A percentile compares a stretch with the other conserved stretches of the same genome.
phyloP scores from a whole-genome alignment of 2,329 filamentous ascomycete genomes.

The Blumeria hordei region DNA sequence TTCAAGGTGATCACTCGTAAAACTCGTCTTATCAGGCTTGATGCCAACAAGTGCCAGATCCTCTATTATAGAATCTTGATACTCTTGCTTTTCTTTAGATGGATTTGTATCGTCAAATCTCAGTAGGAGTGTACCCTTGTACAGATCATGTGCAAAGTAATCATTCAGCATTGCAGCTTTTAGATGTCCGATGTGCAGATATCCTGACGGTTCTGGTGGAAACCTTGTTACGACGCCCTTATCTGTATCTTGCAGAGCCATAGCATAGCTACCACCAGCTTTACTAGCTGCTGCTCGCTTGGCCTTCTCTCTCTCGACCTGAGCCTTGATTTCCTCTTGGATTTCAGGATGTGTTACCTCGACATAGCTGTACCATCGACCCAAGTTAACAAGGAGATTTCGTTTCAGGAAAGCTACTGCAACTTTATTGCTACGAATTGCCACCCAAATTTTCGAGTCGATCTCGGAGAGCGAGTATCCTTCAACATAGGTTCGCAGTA shows the following conservation, averaged over 20 bases:
- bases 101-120: conserved; percentile 97
- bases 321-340: conserved; percentile 40
- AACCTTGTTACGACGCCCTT: conserved; percentile 83
- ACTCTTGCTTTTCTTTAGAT: conserved; percentile 91
- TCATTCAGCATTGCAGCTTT: conserved; percentile 87
- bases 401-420: conserved; percentile 60
- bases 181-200: conserved; percentile 86
- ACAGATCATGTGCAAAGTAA: conserved; percentile 86
- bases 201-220: conserved; percentile 69
- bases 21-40: conserved; percentile 63
- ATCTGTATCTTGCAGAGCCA: conserved; percentile 62
- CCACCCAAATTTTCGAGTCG: conserved; percentile 65
- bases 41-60: conserved; percentile 82
- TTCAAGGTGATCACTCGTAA: conserved; percentile 91
- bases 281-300: conserved; percentile 47
- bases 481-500: conserved; percentile 62
- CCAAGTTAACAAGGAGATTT: conserved; percentile 49
- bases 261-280: conserved; percentile 70
- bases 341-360: conserved; percentile 63
- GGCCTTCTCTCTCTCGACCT: conserved; percentile 42
- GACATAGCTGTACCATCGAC: conserved; percentile 70
- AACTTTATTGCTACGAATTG: conserved; percentile 65
- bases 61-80: conserved; percentile 77
- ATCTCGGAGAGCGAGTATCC: conserved; percentile 55
- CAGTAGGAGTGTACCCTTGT: conserved; percentile 72